phyloP scores from a whole-genome alignment of 352 stramenopile genomes.

The Globisporangium nodosum region DNA sequence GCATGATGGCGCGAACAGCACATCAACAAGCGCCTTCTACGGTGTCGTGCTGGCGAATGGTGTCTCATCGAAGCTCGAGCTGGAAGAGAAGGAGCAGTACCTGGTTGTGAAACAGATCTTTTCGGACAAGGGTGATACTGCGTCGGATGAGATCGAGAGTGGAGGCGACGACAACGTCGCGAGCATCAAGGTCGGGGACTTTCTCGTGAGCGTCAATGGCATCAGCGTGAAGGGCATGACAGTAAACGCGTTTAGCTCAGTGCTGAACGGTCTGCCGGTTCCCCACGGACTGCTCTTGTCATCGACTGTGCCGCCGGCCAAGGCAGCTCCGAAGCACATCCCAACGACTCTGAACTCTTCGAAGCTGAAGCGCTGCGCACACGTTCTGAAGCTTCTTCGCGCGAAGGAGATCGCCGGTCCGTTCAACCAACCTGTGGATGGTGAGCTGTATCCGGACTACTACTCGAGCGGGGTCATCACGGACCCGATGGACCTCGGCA shows the following conservation, averaged over 20 bases:
- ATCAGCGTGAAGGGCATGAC: constrained; percentile 33
- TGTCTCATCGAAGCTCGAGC: constrained; percentile 27
- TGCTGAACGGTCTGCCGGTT: constrained; percentile 18
- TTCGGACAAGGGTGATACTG: not conserved
- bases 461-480: constrained; percentile 58
- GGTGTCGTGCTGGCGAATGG: constrained; percentile 41
- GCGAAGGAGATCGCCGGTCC: constrained; percentile 70
- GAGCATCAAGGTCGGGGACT: constrained; percentile 28
- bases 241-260: constrained; percentile 23
- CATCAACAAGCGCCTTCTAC: constrained; percentile 29
- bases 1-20: not conserved
- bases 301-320: constrained; percentile 29
- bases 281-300: constrained; percentile 63
- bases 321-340: constrained; percentile 50
- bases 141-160: constrained; percentile 6
- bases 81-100: constrained; percentile 31
- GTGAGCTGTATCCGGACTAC: constrained; percentile 81
- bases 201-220: constrained; percentile 51
- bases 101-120: constrained; percentile 38
- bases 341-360: constrained; percentile 47
- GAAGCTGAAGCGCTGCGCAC: constrained; percentile 60
- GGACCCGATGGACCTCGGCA: constrained; percentile 79
- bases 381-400: constrained; percentile 71
- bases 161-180: constrained; percentile 5
- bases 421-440: constrained; percentile 84